A percentile compares a stretch with the other conserved stretches of the same genome.
Evolutionary conservation across 2,329 filamentous ascomycete genomes (phyloP).

Genomic region (Aspergillus persii): DNA sequence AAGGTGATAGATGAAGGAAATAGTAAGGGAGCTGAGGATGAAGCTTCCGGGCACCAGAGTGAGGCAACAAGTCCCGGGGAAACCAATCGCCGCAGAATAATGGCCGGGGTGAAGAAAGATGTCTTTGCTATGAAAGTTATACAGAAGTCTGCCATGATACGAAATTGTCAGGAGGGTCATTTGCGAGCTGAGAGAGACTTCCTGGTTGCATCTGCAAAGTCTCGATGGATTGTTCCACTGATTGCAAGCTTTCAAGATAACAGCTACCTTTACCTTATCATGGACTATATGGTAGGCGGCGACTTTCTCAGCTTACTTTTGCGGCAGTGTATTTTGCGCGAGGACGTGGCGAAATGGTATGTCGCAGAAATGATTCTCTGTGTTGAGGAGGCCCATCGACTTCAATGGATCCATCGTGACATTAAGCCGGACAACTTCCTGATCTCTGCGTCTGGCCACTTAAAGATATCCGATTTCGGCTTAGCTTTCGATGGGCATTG

Average conservation of each 20-base stretch:
- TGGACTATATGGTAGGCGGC: slow-evolving; percentile 97
- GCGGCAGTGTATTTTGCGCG: slow-evolving; percentile 77
- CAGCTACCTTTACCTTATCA: slow-evolving; percentile 82
- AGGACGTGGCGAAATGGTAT: slow-evolving; percentile 79
- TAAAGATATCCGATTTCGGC: slow-evolving; percentile 96
- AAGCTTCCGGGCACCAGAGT: not conserved
- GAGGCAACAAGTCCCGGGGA: not conserved
- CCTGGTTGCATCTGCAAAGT: slow-evolving; percentile 82
- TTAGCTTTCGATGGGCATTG: slow-evolving; percentile 94
- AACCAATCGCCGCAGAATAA: slow-evolving; percentile 26
- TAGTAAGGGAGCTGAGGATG: not conserved
- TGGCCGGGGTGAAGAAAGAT: slow-evolving; percentile 47
- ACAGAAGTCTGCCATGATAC: slow-evolving; percentile 87
- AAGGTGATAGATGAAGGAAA: slow-evolving; percentile 32
- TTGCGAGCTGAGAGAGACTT: slow-evolving; percentile 89
- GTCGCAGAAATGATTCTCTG: slow-evolving; percentile 94
- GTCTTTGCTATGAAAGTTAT: slow-evolving; percentile 98
- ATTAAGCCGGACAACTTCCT: slow-evolving; percentile 98
- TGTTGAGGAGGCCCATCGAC: slow-evolving; percentile 84
- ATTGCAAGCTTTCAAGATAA: slow-evolving; percentile 86
- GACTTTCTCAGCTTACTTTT: slow-evolving; percentile 88
- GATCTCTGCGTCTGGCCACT: slow-evolving; percentile 79
- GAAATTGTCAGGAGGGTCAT: slow-evolving; percentile 88
- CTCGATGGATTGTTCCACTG: slow-evolving; percentile 84
- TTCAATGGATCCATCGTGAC: slow-evolving; percentile 91